Percentiles rank a stretch among this genome's conserved stretches.
These are phyloP conservation scores for Cyamopsis tetragonoloba DNA, from an alignment of 306 rosid species.

Conservation along the genomic window DNA sequence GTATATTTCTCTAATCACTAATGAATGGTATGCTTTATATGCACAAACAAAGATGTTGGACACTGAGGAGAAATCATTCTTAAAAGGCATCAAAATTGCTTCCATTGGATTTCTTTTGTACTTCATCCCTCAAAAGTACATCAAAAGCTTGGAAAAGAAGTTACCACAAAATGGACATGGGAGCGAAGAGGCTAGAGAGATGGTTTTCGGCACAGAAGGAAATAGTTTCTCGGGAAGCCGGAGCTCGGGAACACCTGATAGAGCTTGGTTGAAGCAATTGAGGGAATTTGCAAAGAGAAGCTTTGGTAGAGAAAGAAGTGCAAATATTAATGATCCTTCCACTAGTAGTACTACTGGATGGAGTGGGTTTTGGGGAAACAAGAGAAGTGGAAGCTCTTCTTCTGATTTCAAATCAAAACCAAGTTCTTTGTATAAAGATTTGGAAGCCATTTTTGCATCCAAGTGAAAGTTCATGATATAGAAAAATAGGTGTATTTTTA, in stretches of 20 bases:
- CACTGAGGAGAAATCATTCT: constrained; percentile 50
- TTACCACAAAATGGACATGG: constrained; percentile 37
- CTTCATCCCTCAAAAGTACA: constrained; percentile 53
- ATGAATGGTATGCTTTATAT: constrained; percentile 79
- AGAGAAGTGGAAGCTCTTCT: constrained; percentile 64
- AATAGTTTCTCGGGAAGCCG: constrained; percentile 30
- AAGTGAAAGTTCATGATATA: constrained; percentile 38
- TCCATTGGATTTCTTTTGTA: constrained; percentile 52
- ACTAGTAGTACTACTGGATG: constrained; percentile 54
- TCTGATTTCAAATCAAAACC: constrained; percentile 59
- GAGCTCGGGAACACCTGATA: constrained; percentile 54
- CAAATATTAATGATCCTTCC: constrained; percentile 58
- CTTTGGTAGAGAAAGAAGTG: constrained; percentile 60
- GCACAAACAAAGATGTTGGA: constrained; percentile 58
- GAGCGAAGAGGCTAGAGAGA: constrained; percentile 25
- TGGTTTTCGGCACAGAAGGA: constrained; percentile 26
- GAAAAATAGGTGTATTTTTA: not conserved
- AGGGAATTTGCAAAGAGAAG: constrained; percentile 68
- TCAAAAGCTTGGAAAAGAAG: constrained; percentile 47
- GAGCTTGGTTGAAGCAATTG: constrained; percentile 63
- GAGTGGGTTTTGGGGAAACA: constrained; percentile 64
- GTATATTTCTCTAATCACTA: constrained; percentile 50
- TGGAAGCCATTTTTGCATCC: constrained; percentile 93
- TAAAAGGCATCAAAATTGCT: constrained; percentile 57
- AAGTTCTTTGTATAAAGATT: constrained; percentile 51